Evolutionary conservation across 495 filamentous ascomycete genomes (phyloP).

Genomic region (Penicillium coprophilum): DNA sequence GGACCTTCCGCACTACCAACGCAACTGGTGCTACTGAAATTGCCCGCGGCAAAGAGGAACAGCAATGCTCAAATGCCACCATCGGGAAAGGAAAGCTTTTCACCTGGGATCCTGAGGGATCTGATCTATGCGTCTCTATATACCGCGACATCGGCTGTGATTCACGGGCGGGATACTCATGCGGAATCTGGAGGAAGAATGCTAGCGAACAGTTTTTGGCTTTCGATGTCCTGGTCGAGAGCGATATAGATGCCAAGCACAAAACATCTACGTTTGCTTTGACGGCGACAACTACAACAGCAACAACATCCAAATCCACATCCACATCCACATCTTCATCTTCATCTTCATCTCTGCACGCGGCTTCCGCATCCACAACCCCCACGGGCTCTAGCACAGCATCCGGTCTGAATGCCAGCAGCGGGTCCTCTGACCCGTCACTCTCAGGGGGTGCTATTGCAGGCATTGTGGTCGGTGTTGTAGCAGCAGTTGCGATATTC

Average conservation of each 20-base stretch:
- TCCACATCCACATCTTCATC: neutral
- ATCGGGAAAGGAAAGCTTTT: conserved; percentile 13
- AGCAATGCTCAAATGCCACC: conserved; percentile 16
- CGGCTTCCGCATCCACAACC: neutral
- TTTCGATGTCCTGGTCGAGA: conserved; percentile 13
- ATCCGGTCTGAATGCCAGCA: neutral
- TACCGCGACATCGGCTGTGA: conserved; percentile 19
- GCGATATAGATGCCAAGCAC: neutral
- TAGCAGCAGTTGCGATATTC: conserved; percentile 11
- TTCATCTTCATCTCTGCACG: too few species aligned
- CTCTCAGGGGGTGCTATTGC: conserved; percentile 20
- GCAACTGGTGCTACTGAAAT: conserved; percentile 14
- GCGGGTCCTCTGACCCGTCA: conserved; percentile 3
- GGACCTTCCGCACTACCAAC: conserved; percentile 26
- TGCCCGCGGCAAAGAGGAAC: conserved; percentile 4
- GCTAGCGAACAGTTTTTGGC: conserved; percentile 9
- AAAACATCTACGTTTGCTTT: neutral
- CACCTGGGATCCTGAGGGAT: conserved; percentile 21
- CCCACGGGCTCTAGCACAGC: neutral
- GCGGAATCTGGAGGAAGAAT: conserved; percentile 15
- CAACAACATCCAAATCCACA: neutral
- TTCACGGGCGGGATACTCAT: conserved; percentile 13
- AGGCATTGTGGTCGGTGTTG: conserved; percentile 16
- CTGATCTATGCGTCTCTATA: conserved; percentile 20
- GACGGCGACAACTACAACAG: neutral